Evolutionary conservation across 257 asterid genomes (phyloP).

Genomic region (Nicotiana noctiflora): DNA sequence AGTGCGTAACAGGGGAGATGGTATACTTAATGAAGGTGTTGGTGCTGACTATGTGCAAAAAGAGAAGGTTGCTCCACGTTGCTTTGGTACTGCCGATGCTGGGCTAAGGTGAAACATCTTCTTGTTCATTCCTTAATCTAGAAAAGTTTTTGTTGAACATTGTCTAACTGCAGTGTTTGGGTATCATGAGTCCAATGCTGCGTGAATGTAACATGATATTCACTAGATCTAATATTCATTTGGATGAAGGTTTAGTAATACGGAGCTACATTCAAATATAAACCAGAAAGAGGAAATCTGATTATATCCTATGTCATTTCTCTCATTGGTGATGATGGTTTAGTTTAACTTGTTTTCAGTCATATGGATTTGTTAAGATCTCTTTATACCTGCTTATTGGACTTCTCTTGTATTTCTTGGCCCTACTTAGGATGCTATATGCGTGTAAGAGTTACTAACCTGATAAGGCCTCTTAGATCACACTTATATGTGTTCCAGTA

Average conservation of each 20-base stretch:
- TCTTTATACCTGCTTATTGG: neutral
- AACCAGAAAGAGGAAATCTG: neutral
- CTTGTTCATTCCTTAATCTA: constrained; percentile 1
- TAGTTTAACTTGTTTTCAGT: neutral
- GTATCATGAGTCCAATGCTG: neutral
- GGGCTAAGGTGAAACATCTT: constrained; percentile 56
- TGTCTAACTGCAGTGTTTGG: neutral
- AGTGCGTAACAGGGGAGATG: constrained; percentile 72
- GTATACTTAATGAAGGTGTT: constrained; percentile 82
- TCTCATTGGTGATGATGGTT: neutral
- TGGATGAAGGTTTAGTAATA: neutral
- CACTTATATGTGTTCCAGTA: neutral
- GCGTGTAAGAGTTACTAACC: neutral
- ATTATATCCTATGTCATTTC: neutral
- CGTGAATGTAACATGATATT: neutral
- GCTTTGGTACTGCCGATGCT: constrained; percentile 55
- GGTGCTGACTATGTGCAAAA: constrained; percentile 99
- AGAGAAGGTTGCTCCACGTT: constrained; percentile 80
- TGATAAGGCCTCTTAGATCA: neutral
- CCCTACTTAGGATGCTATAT: neutral
- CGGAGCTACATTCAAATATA: neutral
- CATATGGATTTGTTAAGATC: neutral
- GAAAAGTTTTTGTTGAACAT: neutral
- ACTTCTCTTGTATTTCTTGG: neutral
- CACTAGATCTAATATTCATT: neutral